phyloP scores from a whole-genome alignment of 129 eudicot genomes.

The Arctium lappa region DNA sequence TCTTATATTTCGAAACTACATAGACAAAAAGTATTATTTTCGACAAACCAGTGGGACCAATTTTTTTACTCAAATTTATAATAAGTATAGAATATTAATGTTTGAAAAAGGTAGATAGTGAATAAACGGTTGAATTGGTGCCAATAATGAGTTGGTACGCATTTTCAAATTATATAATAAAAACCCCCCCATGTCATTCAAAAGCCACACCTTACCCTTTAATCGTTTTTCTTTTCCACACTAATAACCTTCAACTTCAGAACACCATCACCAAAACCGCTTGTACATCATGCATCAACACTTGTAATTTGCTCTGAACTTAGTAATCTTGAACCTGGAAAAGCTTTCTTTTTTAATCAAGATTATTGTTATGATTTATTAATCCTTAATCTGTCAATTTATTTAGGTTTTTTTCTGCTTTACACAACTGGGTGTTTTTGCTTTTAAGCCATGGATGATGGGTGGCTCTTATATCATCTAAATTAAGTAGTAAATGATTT shows the following conservation, averaged over 20 bases:
- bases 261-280: neutral
- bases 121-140: neutral
- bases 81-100: too few relatives aligned
- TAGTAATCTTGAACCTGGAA: conserved; percentile 4
- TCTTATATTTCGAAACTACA: too few relatives aligned
- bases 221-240: neutral
- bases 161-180: conserved; percentile 24
- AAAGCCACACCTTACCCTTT: conserved; percentile 14
- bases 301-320: conserved; percentile 8
- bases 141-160: conserved; percentile 35
- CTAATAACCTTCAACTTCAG: neutral
- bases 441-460: conserved; percentile 35
- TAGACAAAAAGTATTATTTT: too few relatives aligned
- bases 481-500: neutral
- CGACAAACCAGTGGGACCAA: too few relatives aligned
- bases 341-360: conserved; percentile 8
- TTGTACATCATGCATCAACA: neutral
- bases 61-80: too few relatives aligned
- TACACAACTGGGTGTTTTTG: conserved; percentile 36
- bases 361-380: conserved; percentile 20
- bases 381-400: conserved; percentile 40
- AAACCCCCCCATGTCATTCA: conserved; percentile 30
- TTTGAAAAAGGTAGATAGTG: neutral
- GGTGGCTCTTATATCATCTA: conserved; percentile 21
- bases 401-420: conserved; percentile 34